A percentile compares a stretch with the other conserved stretches of the same genome.
These are phyloP conservation scores for Aspergillus vadensis DNA, from an alignment of 2,329 filamentous ascomycete genomes.

Conservation along the genomic window DNA sequence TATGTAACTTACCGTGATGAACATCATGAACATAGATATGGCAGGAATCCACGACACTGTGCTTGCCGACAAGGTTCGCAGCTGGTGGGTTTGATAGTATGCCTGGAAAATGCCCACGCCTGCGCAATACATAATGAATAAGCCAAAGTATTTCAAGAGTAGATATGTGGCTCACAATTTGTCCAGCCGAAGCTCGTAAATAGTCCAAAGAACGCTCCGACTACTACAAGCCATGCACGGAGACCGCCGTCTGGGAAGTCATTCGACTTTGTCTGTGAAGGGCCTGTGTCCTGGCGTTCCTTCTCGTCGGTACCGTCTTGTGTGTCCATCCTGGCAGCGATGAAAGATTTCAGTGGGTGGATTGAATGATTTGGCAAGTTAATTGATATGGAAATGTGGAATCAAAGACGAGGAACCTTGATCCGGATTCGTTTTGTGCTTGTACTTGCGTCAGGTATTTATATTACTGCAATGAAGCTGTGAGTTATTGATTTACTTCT, in stretches of 20 bases:
- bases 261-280: neutral
- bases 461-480: neutral
- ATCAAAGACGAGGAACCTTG: too few relatives aligned
- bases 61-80: constrained; percentile 52
- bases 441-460: neutral
- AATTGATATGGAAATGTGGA: too few relatives aligned
- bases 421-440: too few relatives aligned
- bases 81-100: constrained; percentile 55
- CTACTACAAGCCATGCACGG: constrained; percentile 45
- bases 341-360: too few relatives aligned
- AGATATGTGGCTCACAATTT: constrained; percentile 36
- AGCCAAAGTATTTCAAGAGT: neutral
- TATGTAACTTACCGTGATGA: constrained; percentile 35
- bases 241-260: constrained; percentile 19
- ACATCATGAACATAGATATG: constrained; percentile 59
- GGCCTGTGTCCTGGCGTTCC: neutral
- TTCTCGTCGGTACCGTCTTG: neutral
- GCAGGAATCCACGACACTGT: constrained; percentile 62
- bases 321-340: neutral
- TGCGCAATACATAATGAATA: constrained; percentile 13
- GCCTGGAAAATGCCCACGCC: constrained; percentile 59
- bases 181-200: constrained; percentile 52
- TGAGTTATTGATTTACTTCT: neutral
- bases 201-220: constrained; percentile 45
- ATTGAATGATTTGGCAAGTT: too few relatives aligned